Evolutionary conservation across 1,284 basidiomycete species (phyloP).

Genomic region (Neolentinus lepideus): DNA sequence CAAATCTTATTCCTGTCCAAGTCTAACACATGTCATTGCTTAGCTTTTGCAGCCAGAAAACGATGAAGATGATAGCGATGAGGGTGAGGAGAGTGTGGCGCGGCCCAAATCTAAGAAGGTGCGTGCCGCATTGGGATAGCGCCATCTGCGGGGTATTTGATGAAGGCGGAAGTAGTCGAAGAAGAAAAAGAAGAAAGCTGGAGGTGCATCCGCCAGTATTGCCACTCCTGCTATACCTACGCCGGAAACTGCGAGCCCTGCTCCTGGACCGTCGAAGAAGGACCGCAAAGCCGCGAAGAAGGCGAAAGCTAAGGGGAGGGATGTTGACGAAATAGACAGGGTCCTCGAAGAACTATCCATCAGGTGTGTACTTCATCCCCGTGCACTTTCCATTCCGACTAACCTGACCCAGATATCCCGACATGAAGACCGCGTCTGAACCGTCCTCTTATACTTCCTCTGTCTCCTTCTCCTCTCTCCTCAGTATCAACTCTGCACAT

Average conservation of each 20-base stretch:
- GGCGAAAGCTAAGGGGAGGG: conserved; percentile 53
- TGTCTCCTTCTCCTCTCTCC: conserved; percentile 44
- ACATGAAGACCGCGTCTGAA: conserved; percentile 34
- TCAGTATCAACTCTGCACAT: conserved; percentile 70
- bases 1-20: not conserved
- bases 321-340: conserved; percentile 75
- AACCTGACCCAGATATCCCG: conserved; percentile 37
- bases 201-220: conserved; percentile 12
- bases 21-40: not conserved
- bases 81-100: conserved; percentile 7
- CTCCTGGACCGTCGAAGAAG: conserved; percentile 20
- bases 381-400: not conserved
- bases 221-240: conserved; percentile 11
- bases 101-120: conserved; percentile 4
- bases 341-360: conserved; percentile 77
- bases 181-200: conserved; percentile 53
- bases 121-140: not conserved
- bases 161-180: conserved; percentile 7
- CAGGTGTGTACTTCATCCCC: conserved; percentile 40
- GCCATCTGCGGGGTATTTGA: conserved; percentile 13
- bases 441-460: conserved; percentile 17
- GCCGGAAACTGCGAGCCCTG: conserved; percentile 11
- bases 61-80: conserved; percentile 1
- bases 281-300: conserved; percentile 47
- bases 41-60: not conserved